Base-by-base conservation (phyloP, 306 rosid species). In the Cicer bijugum region DNA sequence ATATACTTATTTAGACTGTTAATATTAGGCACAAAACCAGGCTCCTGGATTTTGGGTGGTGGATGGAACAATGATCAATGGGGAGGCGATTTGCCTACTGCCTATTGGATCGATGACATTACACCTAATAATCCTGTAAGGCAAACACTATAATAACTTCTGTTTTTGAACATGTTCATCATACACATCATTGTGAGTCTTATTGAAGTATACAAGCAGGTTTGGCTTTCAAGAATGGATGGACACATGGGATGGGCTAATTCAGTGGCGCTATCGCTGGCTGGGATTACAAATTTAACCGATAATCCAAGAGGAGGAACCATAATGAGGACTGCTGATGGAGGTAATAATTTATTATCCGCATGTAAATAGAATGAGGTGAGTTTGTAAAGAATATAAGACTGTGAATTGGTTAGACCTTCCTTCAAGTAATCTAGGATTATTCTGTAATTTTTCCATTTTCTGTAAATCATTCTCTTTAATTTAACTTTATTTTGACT, bases 21-120 rank as follows among this genome's bases (percentile, higher is more conserved):
- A 78, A 75, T 59, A 35, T 76, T 71, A 92, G 98, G 84, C 72
- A 56, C 78, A 72, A 80, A 88, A 68, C 84, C 81, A 72, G 95
- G 91, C 79, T 87, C 88, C 48, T 93, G 98, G 98, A 84, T 93
- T 76, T 79, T 90, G 91, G 98, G 98, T 56, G 96, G 97, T 77
- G 93, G 97, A 76, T 93, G 98, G 98, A 90, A 92, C 83, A 89
- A 88, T 83, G 95, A 89, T 81, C 85, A 76, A 6, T 89, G 98
- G 98, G 96, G 93, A 85, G 97, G 97, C 67, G 90, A 86, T 71
- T 78, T 85, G 60, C 98, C 98, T 8, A 53, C 60, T 79, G 93
- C 93, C 6, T 80, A 89, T 80, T 93, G 96, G 98, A 86, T 90
- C 23, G 91, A 93, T 73, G 82, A 86, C 75, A 52, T 84, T 62